Conservation (phyloP, 1,139 yeast species). For the Yarrowia galli region DNA sequence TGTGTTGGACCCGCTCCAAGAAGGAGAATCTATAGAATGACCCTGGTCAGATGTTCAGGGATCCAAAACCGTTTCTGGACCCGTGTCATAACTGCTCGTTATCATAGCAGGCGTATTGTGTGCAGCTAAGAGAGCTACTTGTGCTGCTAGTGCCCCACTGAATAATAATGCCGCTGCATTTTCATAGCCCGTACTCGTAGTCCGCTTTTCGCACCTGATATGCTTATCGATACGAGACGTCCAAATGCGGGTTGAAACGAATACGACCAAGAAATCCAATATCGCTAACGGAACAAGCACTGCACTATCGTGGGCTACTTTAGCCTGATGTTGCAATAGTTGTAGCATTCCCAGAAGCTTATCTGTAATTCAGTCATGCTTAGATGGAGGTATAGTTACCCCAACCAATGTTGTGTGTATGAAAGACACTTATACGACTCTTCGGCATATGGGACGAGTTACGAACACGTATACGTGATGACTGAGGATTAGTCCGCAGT, state of each 20-base stretch:
- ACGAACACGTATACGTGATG: no score
- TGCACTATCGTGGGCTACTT: constrained; percentile 10
- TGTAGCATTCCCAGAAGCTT: constrained; percentile 2
- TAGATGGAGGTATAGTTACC: constrained; percentile 8
- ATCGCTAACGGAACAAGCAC: background rate
- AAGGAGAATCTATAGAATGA: background rate
- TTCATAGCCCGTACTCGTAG: no score
- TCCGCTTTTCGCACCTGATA: background rate
- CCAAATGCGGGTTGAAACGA: constrained; percentile 5
- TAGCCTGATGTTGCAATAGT: constrained; percentile 22
- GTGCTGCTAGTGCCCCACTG: background rate
- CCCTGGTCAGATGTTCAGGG: constrained; percentile 1
- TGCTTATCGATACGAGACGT: background rate
- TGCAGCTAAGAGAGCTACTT: background rate
- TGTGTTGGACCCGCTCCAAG: background rate
- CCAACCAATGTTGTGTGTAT: constrained; percentile 17
- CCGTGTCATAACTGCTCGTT: background rate
- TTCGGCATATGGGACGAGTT: background rate
- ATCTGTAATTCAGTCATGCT: constrained; percentile 12
- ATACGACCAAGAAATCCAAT: constrained; percentile 4
- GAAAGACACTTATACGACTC: background rate
- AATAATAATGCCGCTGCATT: background rate
- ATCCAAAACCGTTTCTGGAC: constrained; percentile 5
- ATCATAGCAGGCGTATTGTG: background rate
- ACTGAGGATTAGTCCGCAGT: no score